Evolutionary conservation across 768 basidiomycete species (phyloP), one percentile per base, ranked within the genome.

Genomic region (Polyporus arcularius): DNA sequence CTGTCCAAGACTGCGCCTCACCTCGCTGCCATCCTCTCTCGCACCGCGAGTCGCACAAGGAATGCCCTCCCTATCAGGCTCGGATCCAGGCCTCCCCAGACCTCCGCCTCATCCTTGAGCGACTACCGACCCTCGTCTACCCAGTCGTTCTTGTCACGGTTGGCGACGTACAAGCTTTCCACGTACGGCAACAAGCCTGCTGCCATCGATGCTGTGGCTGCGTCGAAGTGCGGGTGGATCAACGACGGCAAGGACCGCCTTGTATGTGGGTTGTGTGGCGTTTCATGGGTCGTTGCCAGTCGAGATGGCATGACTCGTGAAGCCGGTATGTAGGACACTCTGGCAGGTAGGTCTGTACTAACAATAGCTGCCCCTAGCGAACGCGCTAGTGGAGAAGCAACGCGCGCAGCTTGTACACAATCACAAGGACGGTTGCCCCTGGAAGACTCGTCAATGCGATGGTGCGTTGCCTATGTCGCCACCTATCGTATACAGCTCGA

Each of bases 361-460:
- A 72, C 55, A 15, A 38, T 32, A 53, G 15, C 11, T 60, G 57
- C 30, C 42, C 67, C 14, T 66, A 90, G 92, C 87, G 42, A 86
- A 84, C 69, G 71, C 84, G 14, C 76, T 94, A 61, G 75, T 92
- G 40, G 90, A 91, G 71, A 92, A 88, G 66, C 92, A 94, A 70
- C 82, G 82, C 14, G 62, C 68, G 4, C 83, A 83, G 45, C 74
- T 94, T 4, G 83, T 92, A 1, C 82, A 83, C 4, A 80, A 81
- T 68, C 92, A 94, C 70, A 92, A 92, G 71, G 80, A 85, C 47
- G 89, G 89, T 0, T 94, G 92, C 68, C 92, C 92, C 3, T 94
- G 92, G 92, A 90, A 84, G 71, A 77, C 80, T 52, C 82, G 84
- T 57, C 92, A 94, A 70, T 93, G 92, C 65, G 89, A 92, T 71